A percentile compares a stretch with the other conserved stretches of the same genome.
Evolutionary conservation across 1,284 basidiomycete genomes (phyloP).

Genomic region (Moesziomyces sp.): DNA sequence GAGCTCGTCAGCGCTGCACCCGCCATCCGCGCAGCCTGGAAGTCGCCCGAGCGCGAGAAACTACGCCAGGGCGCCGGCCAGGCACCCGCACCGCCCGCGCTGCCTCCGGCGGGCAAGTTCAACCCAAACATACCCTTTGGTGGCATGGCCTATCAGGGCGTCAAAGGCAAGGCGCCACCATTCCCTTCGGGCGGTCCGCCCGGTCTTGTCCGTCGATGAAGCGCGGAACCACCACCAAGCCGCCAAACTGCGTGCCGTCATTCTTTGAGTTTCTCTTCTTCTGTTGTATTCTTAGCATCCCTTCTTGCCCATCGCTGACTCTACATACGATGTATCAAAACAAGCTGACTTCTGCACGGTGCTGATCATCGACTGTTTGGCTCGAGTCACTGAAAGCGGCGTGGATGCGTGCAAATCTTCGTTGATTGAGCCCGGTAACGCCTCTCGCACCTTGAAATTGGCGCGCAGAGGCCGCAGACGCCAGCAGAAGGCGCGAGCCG

Average conservation of each 20-base stretch:
- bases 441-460: too few relatives aligned
- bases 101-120: conserved; percentile 2
- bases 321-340: background rate
- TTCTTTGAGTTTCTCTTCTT: conserved; percentile 7
- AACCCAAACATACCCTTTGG: conserved; percentile 29
- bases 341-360: too few relatives aligned
- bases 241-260: too few relatives aligned
- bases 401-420: too few relatives aligned
- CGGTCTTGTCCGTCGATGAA: conserved; percentile 29
- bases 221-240: too few relatives aligned
- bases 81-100: conserved; percentile 7
- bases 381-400: too few relatives aligned
- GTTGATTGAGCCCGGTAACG: too few relatives aligned
- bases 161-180: conserved; percentile 44
- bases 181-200: conserved; percentile 28
- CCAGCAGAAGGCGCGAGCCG: too few relatives aligned
- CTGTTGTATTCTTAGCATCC: conserved; percentile 35
- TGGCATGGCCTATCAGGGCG: conserved; percentile 44
- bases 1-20: conserved; percentile 52
- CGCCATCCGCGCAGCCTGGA: conserved; percentile 58
- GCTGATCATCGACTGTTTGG: too few relatives aligned
- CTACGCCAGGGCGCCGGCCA: conserved; percentile 27
- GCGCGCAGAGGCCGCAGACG: too few relatives aligned
- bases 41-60: conserved; percentile 47
- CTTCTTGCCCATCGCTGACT: background rate